These are phyloP conservation scores for Conringia planisiliqua DNA, from an alignment of 345 rosid species.

Conservation along the genomic window DNA sequence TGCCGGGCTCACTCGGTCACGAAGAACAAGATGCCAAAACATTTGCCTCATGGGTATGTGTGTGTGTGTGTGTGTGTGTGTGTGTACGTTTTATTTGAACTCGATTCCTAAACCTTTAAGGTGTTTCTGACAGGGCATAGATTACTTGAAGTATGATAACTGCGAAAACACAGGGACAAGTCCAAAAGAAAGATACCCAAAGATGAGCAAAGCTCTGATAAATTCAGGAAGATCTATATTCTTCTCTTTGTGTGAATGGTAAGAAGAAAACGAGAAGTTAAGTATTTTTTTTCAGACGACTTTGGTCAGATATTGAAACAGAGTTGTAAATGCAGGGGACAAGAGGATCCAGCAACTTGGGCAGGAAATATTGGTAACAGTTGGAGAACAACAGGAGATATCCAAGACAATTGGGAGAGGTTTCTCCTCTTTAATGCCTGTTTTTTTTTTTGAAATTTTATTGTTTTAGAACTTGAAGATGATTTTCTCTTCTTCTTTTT, in stretches of 20 bases:
- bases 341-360: slow-evolving; percentile 89
- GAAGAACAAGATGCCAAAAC: slow-evolving; percentile 93
- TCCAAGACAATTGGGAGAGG: slow-evolving; percentile 71
- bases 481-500: background rate
- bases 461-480: background rate
- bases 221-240: slow-evolving; percentile 72
- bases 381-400: slow-evolving; percentile 91
- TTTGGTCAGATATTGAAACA: slow-evolving; percentile 5
- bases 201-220: slow-evolving; percentile 70
- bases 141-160: slow-evolving; percentile 91
- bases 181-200: slow-evolving; percentile 63
- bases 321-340: slow-evolving; percentile 51
- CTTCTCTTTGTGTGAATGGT: slow-evolving; percentile 94
- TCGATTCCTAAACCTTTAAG: background rate
- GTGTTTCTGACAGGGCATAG: slow-evolving; percentile 54
- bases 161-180: slow-evolving; percentile 57
- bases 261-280: background rate
- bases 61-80: background rate
- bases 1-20: slow-evolving; percentile 90
- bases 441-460: background rate
- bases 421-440: slow-evolving; percentile 13
- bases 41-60: slow-evolving; percentile 78
- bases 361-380: slow-evolving; percentile 80
- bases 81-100: background rate
- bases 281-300: background rate